Conservation (phyloP, 2,329 filamentous ascomycete species). For the Cladophialophora immunda region DNA sequence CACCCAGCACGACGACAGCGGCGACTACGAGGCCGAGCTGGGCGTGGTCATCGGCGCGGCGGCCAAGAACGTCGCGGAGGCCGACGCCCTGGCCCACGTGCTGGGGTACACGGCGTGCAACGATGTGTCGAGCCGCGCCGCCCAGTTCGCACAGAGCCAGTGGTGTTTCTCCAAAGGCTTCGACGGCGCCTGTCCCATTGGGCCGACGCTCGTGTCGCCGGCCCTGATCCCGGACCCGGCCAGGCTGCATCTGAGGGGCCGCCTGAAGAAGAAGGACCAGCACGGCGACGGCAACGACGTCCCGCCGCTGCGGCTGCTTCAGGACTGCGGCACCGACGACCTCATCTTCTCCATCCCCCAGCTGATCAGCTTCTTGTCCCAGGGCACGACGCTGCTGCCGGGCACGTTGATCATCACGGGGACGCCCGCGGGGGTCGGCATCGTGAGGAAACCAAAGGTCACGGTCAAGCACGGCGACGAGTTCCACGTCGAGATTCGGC, state of each 20-base stretch:
- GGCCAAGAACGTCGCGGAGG: slow-evolving; percentile 50
- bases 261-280: too few species aligned
- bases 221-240: slow-evolving; percentile 46
- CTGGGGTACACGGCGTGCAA: slow-evolving; percentile 53
- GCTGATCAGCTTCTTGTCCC: slow-evolving; percentile 49
- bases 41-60: slow-evolving; percentile 49
- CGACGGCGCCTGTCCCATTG: slow-evolving; percentile 49
- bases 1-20: slow-evolving; percentile 49
- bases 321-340: slow-evolving; percentile 50
- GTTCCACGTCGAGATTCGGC: slow-evolving; percentile 59
- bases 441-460: slow-evolving; percentile 52
- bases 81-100: slow-evolving; percentile 51
- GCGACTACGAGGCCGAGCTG: slow-evolving; percentile 55
- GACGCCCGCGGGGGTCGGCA: slow-evolving; percentile 55
- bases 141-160: slow-evolving; percentile 52
- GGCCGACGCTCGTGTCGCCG: slow-evolving; percentile 48
- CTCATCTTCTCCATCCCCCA: slow-evolving; percentile 52
- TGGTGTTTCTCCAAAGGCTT: slow-evolving; percentile 54
- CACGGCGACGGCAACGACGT: too few species aligned
- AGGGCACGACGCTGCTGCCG: slow-evolving; percentile 50
- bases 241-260: slow-evolving; percentile 45
- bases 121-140: slow-evolving; percentile 50
- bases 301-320: too few species aligned
- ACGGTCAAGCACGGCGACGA: slow-evolving; percentile 50
- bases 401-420: slow-evolving; percentile 54